Percentiles rank a stretch among this genome's conserved stretches.
phyloP scores from a whole-genome alignment of 495 filamentous ascomycete genomes.

The Corynascus novoguineensis region DNA sequence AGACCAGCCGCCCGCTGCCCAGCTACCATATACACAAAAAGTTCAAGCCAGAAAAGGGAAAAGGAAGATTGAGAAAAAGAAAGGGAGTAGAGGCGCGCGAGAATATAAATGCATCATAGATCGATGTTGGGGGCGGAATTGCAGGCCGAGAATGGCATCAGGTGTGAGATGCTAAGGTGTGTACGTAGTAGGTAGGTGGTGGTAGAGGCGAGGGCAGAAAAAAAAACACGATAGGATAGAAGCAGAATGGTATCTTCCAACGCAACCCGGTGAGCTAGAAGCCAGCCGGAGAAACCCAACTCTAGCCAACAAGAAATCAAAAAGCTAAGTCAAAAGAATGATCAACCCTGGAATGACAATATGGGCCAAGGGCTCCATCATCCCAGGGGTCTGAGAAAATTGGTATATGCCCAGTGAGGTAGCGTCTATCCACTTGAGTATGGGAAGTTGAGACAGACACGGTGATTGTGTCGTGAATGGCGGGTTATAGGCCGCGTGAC shows the following conservation, averaged over 20 bases:
- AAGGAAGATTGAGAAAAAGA: not conserved
- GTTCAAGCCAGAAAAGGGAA: too few relatives aligned
- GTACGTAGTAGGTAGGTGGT: not conserved
- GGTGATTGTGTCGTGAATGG: not conserved
- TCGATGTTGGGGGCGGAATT: too few relatives aligned
- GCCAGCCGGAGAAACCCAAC: too few relatives aligned
- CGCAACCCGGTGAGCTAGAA: not conserved
- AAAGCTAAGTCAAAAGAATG: not conserved
- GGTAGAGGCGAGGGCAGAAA: not conserved
- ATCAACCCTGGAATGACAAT: too few relatives aligned
- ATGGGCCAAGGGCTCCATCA: too few relatives aligned
- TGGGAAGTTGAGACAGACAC: not conserved
- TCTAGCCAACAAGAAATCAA: not conserved
- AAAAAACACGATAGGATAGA: not conserved
- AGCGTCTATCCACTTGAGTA: not conserved
- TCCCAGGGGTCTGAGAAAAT: not conserved
- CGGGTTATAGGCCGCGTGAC: not conserved
- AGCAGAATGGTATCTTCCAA: slow-evolving; percentile 30
- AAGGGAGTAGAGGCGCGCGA: not conserved
- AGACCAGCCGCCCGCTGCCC: too few relatives aligned
- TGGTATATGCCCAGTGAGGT: not conserved
- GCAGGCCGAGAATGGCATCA: too few relatives aligned
- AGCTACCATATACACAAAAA: too few relatives aligned
- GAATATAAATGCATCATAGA: too few relatives aligned
- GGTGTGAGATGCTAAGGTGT: not conserved